A percentile compares a stretch with the other conserved stretches of the same genome.
Evolutionary conservation across 108 stramenopile genomes (phyloP).

Genomic region (Cyclostephanos tholiformis): DNA sequence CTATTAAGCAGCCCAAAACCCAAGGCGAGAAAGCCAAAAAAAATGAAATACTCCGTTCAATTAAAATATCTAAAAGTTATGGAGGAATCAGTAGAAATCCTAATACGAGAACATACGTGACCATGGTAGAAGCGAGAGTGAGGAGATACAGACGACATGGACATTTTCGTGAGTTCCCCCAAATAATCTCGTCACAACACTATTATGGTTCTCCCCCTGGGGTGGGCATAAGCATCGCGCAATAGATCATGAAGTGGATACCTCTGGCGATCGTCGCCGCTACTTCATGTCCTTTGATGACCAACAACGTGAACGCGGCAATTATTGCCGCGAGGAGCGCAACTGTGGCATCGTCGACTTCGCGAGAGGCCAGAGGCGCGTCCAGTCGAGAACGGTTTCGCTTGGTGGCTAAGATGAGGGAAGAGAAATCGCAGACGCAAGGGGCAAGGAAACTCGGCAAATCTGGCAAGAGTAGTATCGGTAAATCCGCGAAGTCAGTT

Average conservation of each 20-base stretch:
- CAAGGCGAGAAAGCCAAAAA: no score
- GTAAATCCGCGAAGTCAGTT: background rate
- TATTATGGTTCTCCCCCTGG: no score
- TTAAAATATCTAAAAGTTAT: no score
- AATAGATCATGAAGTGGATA: background rate
- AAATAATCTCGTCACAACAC: no score
- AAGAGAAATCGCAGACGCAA: background rate
- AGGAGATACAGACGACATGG: no score
- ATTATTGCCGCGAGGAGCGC: background rate
- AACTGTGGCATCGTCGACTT: background rate
- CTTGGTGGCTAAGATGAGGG: background rate
- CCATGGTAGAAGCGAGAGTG: no score
- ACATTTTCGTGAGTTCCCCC: no score
- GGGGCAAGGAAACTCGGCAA: background rate
- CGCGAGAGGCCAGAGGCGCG: background rate
- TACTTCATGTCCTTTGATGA: background rate
- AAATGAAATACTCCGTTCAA: no score
- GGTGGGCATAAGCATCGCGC: background rate
- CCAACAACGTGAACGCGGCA: background rate
- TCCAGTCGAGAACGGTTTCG: background rate
- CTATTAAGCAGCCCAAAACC: no score
- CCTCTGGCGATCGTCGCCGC: background rate
- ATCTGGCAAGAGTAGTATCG: constrained; percentile 1
- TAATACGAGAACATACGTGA: no score
- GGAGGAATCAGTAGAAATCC: no score